Evolutionary conservation across 768 basidiomycete species (phyloP), one percentile per base, ranked within the genome.

Genomic region (Piloderma croceum): DNA sequence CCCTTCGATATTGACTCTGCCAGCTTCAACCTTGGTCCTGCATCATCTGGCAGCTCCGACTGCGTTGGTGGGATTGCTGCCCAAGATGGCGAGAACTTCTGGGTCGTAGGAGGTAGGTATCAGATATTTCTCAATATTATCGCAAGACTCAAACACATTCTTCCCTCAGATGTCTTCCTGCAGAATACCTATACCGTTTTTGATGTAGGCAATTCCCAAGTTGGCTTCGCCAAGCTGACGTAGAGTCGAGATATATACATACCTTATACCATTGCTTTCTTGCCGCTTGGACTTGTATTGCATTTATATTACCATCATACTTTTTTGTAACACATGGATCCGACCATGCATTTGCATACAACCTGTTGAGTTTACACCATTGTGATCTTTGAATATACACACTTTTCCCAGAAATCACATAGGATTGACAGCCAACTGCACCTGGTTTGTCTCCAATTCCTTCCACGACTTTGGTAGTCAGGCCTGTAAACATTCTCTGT

Each of bases 201-300:
- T 46, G 67, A 73, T 45, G 41, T 66, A 15, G 47, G 44, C 4
- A 63, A 62, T 34, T 56, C 40, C 19, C 61, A 58, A 21, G 56
- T 73, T 34, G 67, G 70, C 25, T 72, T 74, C 34, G 71, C 71
- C n/a, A n/a, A n/a, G n/a, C n/a, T n/a, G n/a, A n/a, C n/a, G n/a
- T n/a, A n/a, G n/a, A n/a, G n/a, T n/a, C n/a, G n/a, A n/a, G n/a
- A n/a, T n/a, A n/a, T n/a, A n/a, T n/a, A n/a, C n/a, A n/a, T n/a
- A n/a, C n/a, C n/a, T n/a, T n/a, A n/a, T n/a, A n/a, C n/a, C n/a
- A n/a, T n/a, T n/a, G n/a, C n/a, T n/a, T n/a, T n/a, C n/a, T n/a
- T n/a, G n/a, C n/a, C n/a, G n/a, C n/a, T n/a, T n/a, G n/a, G n/a
- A n/a, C n/a, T n/a, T n/a, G n/a, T n/a, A n/a, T n/a, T n/a, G n/a